Conservation (phyloP, 352 stramenopile species). For the Globisporangium perplexum region DNA sequence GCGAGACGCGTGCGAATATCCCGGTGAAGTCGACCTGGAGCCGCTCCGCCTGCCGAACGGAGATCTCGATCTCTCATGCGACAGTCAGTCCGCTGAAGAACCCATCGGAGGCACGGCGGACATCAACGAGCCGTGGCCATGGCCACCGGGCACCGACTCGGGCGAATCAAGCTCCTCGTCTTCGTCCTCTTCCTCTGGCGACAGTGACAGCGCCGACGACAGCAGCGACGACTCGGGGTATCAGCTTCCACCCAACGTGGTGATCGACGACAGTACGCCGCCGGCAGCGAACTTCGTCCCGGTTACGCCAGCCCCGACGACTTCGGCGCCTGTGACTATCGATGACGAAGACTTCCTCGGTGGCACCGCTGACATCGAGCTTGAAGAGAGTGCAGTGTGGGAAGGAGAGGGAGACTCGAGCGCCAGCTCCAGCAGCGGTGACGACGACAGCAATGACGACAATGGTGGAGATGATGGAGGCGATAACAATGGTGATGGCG, state of each 20-base stretch:
- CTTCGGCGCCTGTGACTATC: neutral
- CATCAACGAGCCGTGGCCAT: too few relatives aligned
- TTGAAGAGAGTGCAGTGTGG: neutral
- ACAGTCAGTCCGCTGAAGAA: neutral
- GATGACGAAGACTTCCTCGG: neutral
- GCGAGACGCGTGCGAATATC: constrained; percentile 2
- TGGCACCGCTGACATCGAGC: neutral
- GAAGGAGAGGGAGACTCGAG: neutral
- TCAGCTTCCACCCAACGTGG: neutral
- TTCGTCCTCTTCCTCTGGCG: neutral
- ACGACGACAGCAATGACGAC: neutral
- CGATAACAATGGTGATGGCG: too few relatives aligned
- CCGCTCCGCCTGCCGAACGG: neutral
- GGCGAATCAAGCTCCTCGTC: neutral
- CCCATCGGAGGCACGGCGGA: neutral
- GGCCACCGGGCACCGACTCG: too few relatives aligned
- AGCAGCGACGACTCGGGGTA: neutral
- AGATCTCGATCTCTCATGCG: neutral
- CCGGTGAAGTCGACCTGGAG: neutral
- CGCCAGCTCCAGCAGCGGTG: neutral
- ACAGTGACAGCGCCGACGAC: neutral
- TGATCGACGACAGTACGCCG: constrained; percentile 5
- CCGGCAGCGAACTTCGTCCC: neutral
- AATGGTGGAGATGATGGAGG: neutral
- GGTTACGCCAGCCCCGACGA: neutral